Base-by-base conservation (phyloP, 192 early-diverging fungal genomes). In the Ambispora gerdemannii region DNA sequence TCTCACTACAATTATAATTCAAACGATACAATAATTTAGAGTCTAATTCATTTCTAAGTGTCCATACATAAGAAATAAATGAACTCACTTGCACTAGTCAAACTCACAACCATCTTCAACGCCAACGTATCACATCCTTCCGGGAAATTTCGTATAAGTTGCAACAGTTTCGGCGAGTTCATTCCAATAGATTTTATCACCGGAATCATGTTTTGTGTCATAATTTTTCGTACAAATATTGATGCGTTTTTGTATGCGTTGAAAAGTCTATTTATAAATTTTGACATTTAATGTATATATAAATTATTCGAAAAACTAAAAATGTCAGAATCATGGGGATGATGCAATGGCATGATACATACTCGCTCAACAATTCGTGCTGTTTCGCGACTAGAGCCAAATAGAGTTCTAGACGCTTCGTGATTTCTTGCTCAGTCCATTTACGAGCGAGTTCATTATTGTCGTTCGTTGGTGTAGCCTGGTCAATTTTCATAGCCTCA, bases 381-480 rank as follows among this genome's bases (percentile, higher is more conserved):
- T 91, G 91, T 70, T 89, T 90, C 50, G 82, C 83, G 67, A 90
- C 90, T 10, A 93, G 74, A 24, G 89, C 86, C 71, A 94, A 87
- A 74, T 81, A 94, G 28, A 95, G 73, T 64, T 94, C 92, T 34
- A 92, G 63, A 62, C 84, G 83, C 19, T 82, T 64, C 11, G 84
- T 76, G 15, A 91, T 82, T 65, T 90, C 90, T n/a, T 82, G 72
- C 62, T 89, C 88, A 10, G 79, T 78, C 77, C 83, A 81, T 7
- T 74, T 72, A 8, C 56, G 70, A 3, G 50, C 50, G n/a, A 33
- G 70, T 53, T 36, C 24, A 73, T 59, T 22, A 60, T 70, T 51
- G n/a, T 65, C 35, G 35, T 53, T 34, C n/a, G 6, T n/a, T 52
- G 30, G n/a, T 20, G 27, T 25, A n/a, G n/a, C 6, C 24, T 69